Percentiles rank a stretch among this genome's conserved stretches.
Conservation (phyloP, 2,329 filamentous ascomycete genomes). For the Byssoonygena ceratinophila region DNA sequence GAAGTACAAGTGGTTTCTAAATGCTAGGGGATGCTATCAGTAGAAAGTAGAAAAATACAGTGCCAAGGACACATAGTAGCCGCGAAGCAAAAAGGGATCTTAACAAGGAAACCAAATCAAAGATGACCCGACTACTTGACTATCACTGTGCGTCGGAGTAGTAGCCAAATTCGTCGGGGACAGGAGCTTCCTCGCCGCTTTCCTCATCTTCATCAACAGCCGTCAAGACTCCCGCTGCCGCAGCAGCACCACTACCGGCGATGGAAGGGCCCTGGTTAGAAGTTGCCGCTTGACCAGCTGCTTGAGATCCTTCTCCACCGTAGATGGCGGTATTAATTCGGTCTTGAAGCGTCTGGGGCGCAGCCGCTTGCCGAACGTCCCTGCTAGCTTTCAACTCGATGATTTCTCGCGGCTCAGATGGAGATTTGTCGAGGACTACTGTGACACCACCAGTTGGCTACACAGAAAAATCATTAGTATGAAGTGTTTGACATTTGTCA, state of each 20-base stretch:
- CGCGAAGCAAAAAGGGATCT: not conserved
- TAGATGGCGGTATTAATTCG: constrained; percentile 34
- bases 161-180: constrained; percentile 40
- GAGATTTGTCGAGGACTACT: constrained; percentile 74
- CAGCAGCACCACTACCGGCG: constrained; percentile 47
- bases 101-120: not conserved
- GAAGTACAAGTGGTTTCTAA: constrained; percentile 7
- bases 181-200: constrained; percentile 39
- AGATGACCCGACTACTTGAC: not conserved
- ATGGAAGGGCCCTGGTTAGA: constrained; percentile 18
- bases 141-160: constrained; percentile 32
- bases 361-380: constrained; percentile 30
- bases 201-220: constrained; percentile 65
- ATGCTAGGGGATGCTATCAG: constrained; percentile 2
- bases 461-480: constrained; percentile 29
- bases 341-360: constrained; percentile 36
- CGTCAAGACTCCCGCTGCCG: constrained; percentile 69
- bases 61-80: not conserved
- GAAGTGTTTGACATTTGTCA: not conserved
- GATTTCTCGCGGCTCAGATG: constrained; percentile 64
- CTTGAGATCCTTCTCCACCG: constrained; percentile 19
- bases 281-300: not conserved
- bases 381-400: constrained; percentile 93
- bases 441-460: constrained; percentile 89
- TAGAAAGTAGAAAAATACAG: not conserved